Evolutionary conservation across 257 asterid genomes (phyloP), one percentile per base, ranked within the genome.

Genomic region (Osmanthus fragrans): DNA sequence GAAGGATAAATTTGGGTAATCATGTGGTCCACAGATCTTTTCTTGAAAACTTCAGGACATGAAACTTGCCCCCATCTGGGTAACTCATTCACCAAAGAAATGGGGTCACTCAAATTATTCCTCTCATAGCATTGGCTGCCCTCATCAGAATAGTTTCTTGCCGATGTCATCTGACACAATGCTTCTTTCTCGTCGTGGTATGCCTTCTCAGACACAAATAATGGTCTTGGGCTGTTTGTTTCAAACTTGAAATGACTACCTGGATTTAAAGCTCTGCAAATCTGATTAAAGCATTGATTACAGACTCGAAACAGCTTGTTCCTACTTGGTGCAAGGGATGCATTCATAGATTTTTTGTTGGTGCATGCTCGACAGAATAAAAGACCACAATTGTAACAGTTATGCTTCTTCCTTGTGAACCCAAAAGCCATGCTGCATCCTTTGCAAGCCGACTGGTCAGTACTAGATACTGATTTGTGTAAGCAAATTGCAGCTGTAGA

Each of bases 321-420:
- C 74, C 78, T 81, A 36, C 72, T 82, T 13, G 91, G 89, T 23
- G 91, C 91, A 16, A 85, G 76, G 75, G 89, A 83, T 34, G 91
- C 87, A 58, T 85, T 87, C 45, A 77, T 73, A 18, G 77, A 82
- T 82, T 87, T 87, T 75, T 83, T 85, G 76, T 83, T 80, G 80
- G 86, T 81, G 73, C 91, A 87, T 9, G 78, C 73, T 49, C 83
- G 87, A 73, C 91, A 87, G 71, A 83, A 85, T 42, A 82, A 76
- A 76, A 81, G 84, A 56, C 91, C 91, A 5, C 91, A 87, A 19
- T 87, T 85, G 74, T 87, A 85, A 80, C 91, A 87, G 75, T 87
- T 85, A 29, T 87, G 89, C 58, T 87, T 87, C 81, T 87, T 87
- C 78, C 84, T 83, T 3, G 89, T 79, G 39, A 87, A 83, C 74